Conservation (phyloP, 148 eudicot species). For the Amaranthus hypochondriacus region DNA sequence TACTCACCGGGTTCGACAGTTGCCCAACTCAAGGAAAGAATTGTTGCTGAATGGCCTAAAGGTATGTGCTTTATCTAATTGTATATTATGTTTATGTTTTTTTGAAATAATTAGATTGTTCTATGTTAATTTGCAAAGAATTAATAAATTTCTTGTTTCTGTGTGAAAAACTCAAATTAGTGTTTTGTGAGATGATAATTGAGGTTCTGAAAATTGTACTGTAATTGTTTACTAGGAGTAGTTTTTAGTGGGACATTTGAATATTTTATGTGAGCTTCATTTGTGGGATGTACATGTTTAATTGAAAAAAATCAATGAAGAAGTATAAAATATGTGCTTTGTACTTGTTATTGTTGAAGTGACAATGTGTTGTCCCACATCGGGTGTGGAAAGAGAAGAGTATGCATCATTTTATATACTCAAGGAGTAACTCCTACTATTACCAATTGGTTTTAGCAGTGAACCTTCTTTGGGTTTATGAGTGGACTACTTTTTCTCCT, state of each 20-base stretch:
- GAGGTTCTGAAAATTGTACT: not conserved
- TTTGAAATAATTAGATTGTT: not conserved
- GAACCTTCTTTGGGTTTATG: no score
- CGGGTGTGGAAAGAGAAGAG: no score
- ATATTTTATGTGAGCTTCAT: no score
- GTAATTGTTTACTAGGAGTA: not conserved
- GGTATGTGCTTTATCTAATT: constrained; percentile 30
- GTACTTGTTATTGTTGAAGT: not conserved
- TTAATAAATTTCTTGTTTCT: no score
- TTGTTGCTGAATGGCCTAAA: constrained; percentile 80
- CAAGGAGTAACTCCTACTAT: no score
- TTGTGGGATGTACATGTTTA: not conserved
- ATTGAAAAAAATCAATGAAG: no score
- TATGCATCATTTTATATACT: no score
- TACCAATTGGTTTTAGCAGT: no score
- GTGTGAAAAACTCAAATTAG: not conserved
- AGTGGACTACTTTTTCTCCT: no score
- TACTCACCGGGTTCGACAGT: constrained; percentile 57
- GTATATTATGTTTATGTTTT: not conserved
- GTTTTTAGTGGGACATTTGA: no score
- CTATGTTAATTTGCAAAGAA: not conserved
- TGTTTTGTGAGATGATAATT: no score
- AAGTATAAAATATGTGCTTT: not conserved
- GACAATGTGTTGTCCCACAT: no score
- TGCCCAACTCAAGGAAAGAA: constrained; percentile 63